phyloP scores from a whole-genome alignment of 768 basidiomycete genomes.

The Austroboletus festivus region DNA sequence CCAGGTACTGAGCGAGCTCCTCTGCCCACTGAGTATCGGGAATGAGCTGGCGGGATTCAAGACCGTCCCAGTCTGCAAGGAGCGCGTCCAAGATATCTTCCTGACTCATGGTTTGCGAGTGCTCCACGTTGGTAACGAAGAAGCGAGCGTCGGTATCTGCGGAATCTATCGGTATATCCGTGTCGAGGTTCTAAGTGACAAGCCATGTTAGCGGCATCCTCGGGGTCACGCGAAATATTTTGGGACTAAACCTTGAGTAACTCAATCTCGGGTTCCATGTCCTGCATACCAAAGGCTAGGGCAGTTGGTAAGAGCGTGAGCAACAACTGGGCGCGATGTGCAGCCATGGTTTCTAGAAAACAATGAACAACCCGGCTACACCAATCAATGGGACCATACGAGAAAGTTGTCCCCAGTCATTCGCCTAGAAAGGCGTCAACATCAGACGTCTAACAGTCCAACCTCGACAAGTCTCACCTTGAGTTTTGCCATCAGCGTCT shows the following conservation, averaged over 20 bases:
- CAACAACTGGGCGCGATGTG: slow-evolving; percentile 44
- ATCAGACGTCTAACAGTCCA: neutral
- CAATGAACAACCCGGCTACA: neutral
- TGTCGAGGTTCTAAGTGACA: slow-evolving; percentile 49
- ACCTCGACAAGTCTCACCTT: slow-evolving; percentile 38
- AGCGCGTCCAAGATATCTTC: slow-evolving; percentile 17
- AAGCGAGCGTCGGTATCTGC: slow-evolving; percentile 38
- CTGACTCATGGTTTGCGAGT: slow-evolving; percentile 8
- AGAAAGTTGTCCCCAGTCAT: slow-evolving; percentile 61
- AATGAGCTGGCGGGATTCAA: slow-evolving; percentile 30
- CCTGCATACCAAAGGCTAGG: slow-evolving; percentile 46
- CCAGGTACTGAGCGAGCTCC: slow-evolving; percentile 39
- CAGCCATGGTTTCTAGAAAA: slow-evolving; percentile 42
- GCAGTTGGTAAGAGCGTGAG: slow-evolving; percentile 43
- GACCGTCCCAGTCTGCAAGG: slow-evolving; percentile 30
- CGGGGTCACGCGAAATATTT: too few species aligned
- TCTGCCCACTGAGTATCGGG: slow-evolving; percentile 43
- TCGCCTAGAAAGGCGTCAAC: slow-evolving; percentile 37
- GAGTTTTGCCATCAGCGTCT: slow-evolving; percentile 63
- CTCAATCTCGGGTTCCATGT: slow-evolving; percentile 43
- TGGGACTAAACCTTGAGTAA: slow-evolving; percentile 43
- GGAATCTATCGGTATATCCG: slow-evolving; percentile 38
- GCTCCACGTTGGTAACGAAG: slow-evolving; percentile 25
- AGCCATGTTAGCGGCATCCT: neutral
- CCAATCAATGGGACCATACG: slow-evolving; percentile 35